Percentiles rank a stretch among this genome's conserved stretches.
Conservation (phyloP, 805 yeast species). For the Zygotorulaspora chibaensis region DNA sequence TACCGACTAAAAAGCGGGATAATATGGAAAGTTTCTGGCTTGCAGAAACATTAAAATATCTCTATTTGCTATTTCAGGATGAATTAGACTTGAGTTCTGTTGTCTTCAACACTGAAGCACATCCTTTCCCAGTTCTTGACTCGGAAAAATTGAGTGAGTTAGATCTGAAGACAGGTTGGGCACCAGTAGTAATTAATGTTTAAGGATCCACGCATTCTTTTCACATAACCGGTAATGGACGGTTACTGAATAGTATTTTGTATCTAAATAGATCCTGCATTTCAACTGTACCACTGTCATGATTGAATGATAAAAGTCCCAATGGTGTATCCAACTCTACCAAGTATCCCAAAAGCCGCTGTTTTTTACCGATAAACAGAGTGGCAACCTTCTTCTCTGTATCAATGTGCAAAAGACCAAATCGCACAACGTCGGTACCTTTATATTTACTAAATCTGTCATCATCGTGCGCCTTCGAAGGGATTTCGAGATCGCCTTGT, state of each 20-base stretch:
- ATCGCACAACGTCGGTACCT: slow-evolving; percentile 20
- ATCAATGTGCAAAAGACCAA: slow-evolving; percentile 26
- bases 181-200: slow-evolving; percentile 8
- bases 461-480: slow-evolving; percentile 36
- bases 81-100: slow-evolving; percentile 61
- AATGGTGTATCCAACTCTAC: slow-evolving; percentile 60
- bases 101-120: slow-evolving; percentile 91
- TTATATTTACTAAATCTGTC: slow-evolving; percentile 17
- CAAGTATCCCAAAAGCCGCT: slow-evolving; percentile 59
- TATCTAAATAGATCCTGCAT: slow-evolving; percentile 56
- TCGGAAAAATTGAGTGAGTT: slow-evolving; percentile 9
- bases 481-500: slow-evolving; percentile 63
- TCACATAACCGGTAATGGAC: slow-evolving; percentile 79
- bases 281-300: slow-evolving; percentile 37
- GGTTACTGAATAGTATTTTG: slow-evolving; percentile 56
- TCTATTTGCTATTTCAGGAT: slow-evolving; percentile 74
- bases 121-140: slow-evolving; percentile 73
- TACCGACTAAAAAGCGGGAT: slow-evolving; percentile 54
- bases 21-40: slow-evolving; percentile 92
- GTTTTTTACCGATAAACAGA: slow-evolving; percentile 62
- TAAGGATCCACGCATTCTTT: background rate
- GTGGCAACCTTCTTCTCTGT: slow-evolving; percentile 42
- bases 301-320: slow-evolving; percentile 50
- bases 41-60: slow-evolving; percentile 86
- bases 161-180: slow-evolving; percentile 31